Evolutionary conservation across 768 basidiomycete species (phyloP).

Genomic region (Hygrophorus russula): DNA sequence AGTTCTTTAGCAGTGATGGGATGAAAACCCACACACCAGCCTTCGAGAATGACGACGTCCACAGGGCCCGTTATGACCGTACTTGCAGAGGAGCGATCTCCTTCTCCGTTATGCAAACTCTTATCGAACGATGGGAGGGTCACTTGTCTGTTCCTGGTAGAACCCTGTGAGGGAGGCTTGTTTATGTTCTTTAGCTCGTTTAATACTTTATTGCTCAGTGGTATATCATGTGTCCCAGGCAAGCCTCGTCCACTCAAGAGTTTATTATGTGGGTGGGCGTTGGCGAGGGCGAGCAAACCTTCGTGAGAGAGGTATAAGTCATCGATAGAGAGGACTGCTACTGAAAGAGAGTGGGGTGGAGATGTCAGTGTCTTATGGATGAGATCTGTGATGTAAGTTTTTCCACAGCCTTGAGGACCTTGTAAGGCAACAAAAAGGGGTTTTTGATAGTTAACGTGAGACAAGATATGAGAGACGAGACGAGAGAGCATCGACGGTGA

Average conservation of each 20-base stretch:
- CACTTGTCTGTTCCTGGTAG: slow-evolving; percentile 27
- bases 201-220: slow-evolving; percentile 48
- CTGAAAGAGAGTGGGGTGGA: slow-evolving; percentile 38
- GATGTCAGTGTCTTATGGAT: slow-evolving; percentile 33
- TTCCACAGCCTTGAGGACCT: slow-evolving; percentile 92
- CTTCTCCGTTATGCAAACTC: slow-evolving; percentile 67
- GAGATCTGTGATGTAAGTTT: slow-evolving; percentile 64
- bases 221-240: slow-evolving; percentile 85
- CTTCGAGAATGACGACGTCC: slow-evolving; percentile 88
- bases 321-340: slow-evolving; percentile 65
- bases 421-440: slow-evolving; percentile 84
- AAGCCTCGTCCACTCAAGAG: slow-evolving; percentile 80
- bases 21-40: slow-evolving; percentile 90
- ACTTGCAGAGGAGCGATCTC: slow-evolving; percentile 50
- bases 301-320: slow-evolving; percentile 78
- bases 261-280: slow-evolving; percentile 41
- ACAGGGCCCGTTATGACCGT: slow-evolving; percentile 20
- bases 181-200: slow-evolving; percentile 28
- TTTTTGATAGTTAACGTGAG: not conserved
- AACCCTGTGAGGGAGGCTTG: slow-evolving; percentile 3
- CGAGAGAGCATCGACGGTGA: too few relatives aligned
- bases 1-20: slow-evolving; percentile 45
- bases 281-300: slow-evolving; percentile 44
- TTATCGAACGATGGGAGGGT: slow-evolving; percentile 83
- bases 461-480: too few relatives aligned